Percentiles rank a stretch among this genome's conserved stretches.
These are phyloP conservation scores for Colletotrichum somersetense DNA, from an alignment of 2,329 filamentous ascomycete genomes.

Conservation along the genomic window DNA sequence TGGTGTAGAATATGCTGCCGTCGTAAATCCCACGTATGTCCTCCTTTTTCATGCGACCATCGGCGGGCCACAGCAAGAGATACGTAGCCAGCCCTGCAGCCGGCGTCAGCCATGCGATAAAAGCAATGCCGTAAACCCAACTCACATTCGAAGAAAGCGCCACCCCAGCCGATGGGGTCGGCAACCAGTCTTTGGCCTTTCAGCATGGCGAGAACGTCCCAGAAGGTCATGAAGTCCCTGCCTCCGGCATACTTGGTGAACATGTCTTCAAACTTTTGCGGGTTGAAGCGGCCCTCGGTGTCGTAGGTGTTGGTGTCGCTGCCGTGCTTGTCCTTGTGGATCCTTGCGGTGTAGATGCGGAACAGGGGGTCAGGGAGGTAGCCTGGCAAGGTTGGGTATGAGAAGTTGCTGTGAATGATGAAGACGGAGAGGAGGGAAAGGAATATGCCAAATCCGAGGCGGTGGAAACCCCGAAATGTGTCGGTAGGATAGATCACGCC, in stretches of 20 bases:
- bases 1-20: slow-evolving; percentile 40
- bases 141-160: slow-evolving; percentile 45
- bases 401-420: slow-evolving; percentile 58
- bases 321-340: slow-evolving; percentile 61
- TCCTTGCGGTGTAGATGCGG: slow-evolving; percentile 52
- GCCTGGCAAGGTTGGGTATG: slow-evolving; percentile 57
- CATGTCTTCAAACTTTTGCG: slow-evolving; percentile 64
- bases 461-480: slow-evolving; percentile 55
- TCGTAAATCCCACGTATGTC: slow-evolving; percentile 53
- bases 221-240: slow-evolving; percentile 54
- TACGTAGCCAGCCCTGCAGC: slow-evolving; percentile 53
- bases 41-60: slow-evolving; percentile 69
- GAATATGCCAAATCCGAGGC: slow-evolving; percentile 55
- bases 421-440: slow-evolving; percentile 55
- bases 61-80: slow-evolving; percentile 64
- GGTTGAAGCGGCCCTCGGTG: slow-evolving; percentile 61
- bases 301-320: slow-evolving; percentile 62
- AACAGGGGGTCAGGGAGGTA: slow-evolving; percentile 55
- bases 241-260: slow-evolving; percentile 60
- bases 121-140: slow-evolving; percentile 2
- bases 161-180: slow-evolving; percentile 57
- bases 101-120: background rate
- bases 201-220: slow-evolving; percentile 53
- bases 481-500: slow-evolving; percentile 55
- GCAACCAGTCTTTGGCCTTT: slow-evolving; percentile 56